phyloP scores from a whole-genome alignment of 139 green algal species.

The Raphidocelis subcapitata region DNA sequence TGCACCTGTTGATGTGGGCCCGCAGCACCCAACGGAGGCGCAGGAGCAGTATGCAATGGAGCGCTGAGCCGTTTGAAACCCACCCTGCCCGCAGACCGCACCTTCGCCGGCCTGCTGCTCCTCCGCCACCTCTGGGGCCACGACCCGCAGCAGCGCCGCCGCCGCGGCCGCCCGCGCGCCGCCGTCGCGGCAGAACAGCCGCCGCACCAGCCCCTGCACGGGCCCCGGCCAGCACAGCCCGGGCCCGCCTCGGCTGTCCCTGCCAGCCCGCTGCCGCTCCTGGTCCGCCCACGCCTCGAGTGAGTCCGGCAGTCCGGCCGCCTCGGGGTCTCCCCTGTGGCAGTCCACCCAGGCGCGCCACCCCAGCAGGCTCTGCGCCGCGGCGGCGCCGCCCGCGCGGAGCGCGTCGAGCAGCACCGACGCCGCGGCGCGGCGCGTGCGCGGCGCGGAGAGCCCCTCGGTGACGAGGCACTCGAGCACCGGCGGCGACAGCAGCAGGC shows the following conservation, averaged over 20 bases:
- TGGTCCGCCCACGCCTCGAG: neutral
- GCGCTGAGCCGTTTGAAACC: neutral
- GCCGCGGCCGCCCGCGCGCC: slow-evolving; percentile 10
- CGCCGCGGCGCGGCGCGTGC: neutral
- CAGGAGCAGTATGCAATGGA: neutral
- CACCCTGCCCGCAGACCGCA: neutral
- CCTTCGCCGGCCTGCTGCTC: slow-evolving; percentile 2
- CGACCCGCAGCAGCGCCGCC: slow-evolving; percentile 13
- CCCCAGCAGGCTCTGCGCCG: slow-evolving; percentile 3
- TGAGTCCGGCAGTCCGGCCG: neutral
- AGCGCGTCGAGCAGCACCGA: neutral
- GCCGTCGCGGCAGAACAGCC: slow-evolving; percentile 12
- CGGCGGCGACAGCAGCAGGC: no score
- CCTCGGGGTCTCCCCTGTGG: neutral
- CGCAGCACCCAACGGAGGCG: no score
- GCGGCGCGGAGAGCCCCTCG: no score
- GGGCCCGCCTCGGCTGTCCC: neutral
- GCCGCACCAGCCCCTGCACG: neutral
- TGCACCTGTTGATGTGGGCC: neutral
- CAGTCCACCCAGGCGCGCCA: neutral
- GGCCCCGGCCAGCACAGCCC: slow-evolving; percentile 14
- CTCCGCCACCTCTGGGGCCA: neutral
- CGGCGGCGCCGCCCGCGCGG: neutral
- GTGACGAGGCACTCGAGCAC: no score
- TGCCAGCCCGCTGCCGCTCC: neutral